Percentiles rank a stretch among this genome's conserved stretches.
Conservation (phyloP, 2,329 filamentous ascomycete genomes). For the Phaeosphaeriaceae sp. region DNA sequence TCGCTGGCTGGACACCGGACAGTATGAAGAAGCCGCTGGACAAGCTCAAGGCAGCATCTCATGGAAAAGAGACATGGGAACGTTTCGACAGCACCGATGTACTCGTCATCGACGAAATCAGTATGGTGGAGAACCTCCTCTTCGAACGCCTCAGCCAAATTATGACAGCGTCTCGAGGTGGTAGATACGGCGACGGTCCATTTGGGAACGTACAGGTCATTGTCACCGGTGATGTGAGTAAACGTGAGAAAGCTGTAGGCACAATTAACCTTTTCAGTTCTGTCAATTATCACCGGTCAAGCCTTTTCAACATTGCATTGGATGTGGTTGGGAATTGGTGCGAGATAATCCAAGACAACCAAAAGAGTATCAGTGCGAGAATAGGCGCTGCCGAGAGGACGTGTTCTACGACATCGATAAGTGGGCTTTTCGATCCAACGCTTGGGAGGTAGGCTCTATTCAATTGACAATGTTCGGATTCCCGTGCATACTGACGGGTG, state of each 20-base stretch:
- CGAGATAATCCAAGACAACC: constrained; percentile 15
- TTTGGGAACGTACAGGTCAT: constrained; percentile 64
- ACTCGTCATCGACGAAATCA: constrained; percentile 71
- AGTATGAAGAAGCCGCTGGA: constrained; percentile 54
- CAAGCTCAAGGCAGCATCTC: constrained; percentile 40
- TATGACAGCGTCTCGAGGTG: constrained; percentile 51
- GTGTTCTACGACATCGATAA: constrained; percentile 60
- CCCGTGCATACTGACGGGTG: background rate
- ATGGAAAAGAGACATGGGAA: constrained; percentile 43
- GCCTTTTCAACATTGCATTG: constrained; percentile 62
- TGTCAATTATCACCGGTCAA: constrained; percentile 63
- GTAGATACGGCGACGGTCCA: constrained; percentile 19
- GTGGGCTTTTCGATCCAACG: constrained; percentile 67
- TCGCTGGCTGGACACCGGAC: constrained; percentile 63
- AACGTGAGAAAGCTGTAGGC: background rate
- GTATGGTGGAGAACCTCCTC: constrained; percentile 67
- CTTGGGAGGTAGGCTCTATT: constrained; percentile 53
- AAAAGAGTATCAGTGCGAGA: constrained; percentile 24
- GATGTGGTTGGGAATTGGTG: constrained; percentile 53
- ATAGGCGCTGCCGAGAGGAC: constrained; percentile 39
- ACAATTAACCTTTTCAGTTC: constrained; percentile 17
- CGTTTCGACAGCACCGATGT: constrained; percentile 59
- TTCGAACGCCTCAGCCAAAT: constrained; percentile 60
- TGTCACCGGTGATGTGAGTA: constrained; percentile 61
- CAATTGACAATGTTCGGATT: background rate